phyloP scores from a whole-genome alignment of 176 grass and related monocot species.

The Pontederia paniculata region DNA sequence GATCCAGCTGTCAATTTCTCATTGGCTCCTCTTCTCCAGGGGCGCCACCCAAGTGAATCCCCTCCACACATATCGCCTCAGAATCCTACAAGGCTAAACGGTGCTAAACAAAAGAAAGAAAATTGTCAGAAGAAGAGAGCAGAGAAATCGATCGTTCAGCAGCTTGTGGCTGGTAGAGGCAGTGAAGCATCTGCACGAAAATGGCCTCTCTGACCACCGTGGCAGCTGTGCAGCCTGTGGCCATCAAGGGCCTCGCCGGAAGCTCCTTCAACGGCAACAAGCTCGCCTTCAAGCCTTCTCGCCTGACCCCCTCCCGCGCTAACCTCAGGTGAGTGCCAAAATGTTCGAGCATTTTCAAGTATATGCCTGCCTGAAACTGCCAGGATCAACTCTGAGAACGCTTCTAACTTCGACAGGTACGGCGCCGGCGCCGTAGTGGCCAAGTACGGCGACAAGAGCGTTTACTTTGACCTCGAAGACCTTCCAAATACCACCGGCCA shows the following conservation, averaged over 20 bases:
- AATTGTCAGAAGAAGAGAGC: not conserved
- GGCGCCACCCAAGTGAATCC: constrained; percentile 15
- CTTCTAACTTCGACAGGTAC: constrained; percentile 3
- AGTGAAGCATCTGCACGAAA: not conserved
- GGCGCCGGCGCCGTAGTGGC: not conserved
- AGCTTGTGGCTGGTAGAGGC: too few relatives aligned
- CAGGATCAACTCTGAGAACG: not conserved
- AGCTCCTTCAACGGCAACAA: constrained; percentile 68
- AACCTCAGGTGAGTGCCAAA: constrained; percentile 28
- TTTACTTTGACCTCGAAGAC: constrained; percentile 74
- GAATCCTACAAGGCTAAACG: too few relatives aligned
- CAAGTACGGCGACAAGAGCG: too few relatives aligned
- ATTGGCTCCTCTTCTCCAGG: constrained; percentile 24
- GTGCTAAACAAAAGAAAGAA: not conserved
- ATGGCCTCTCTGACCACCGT: constrained; percentile 86
- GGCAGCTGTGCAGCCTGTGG: constrained; percentile 46
- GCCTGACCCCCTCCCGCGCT: constrained; percentile 27
- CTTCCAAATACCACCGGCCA: constrained; percentile 70
- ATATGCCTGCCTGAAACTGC: not conserved
- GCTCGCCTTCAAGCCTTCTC: constrained; percentile 41
- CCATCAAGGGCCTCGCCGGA: constrained; percentile 65
- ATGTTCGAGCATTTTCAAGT: too few relatives aligned
- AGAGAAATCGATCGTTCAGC: too few relatives aligned
- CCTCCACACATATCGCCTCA: constrained; percentile 5
- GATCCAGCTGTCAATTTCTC: not conserved